Evolutionary conservation across 345 rosid genomes (phyloP).

Genomic region (Heritiera fomes): DNA sequence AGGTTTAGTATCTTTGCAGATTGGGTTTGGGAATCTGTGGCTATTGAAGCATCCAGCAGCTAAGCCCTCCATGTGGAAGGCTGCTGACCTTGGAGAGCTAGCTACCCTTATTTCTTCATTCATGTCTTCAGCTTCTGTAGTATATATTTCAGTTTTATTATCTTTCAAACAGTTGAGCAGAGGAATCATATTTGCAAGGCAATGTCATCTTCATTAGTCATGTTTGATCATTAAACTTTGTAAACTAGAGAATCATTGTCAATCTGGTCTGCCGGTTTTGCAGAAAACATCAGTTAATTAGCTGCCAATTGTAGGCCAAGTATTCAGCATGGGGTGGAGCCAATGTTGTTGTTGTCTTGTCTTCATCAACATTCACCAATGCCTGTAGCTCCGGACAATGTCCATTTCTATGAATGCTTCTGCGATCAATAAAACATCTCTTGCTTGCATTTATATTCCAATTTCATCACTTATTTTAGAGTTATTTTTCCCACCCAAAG

Average conservation of each 20-base stretch:
- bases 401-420: not conserved
- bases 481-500: not conserved
- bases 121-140: not conserved
- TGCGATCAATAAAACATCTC: not conserved
- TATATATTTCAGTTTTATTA: not conserved
- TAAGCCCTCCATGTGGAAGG: not conserved
- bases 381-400: not conserved
- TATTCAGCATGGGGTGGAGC: not conserved
- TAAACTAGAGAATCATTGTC: not conserved
- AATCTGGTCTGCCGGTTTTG: not conserved
- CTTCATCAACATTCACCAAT: not conserved
- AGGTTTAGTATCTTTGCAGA: not conserved
- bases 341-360: not conserved
- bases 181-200: not conserved
- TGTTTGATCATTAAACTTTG: not conserved
- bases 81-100: not conserved
- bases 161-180: not conserved
- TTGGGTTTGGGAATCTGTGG: not conserved
- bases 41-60: not conserved
- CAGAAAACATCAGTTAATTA: not conserved
- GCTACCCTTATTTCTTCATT: not conserved
- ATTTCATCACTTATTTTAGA: not conserved
- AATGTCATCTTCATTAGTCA: not conserved
- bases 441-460: not conserved
- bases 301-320: not conserved